Conservation (phyloP, 257 asterid species). For the Marsdenia floribunda region DNA sequence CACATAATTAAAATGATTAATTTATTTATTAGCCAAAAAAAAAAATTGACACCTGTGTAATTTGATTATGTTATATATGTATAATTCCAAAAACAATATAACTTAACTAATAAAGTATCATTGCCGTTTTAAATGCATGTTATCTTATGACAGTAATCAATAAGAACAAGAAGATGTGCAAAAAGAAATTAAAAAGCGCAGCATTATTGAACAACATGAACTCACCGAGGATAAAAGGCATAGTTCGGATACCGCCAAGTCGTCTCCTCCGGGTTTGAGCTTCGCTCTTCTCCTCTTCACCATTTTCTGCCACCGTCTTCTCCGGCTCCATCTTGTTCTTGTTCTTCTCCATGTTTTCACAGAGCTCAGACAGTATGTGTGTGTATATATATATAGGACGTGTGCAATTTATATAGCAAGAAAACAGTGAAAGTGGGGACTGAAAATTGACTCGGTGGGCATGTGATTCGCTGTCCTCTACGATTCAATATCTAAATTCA, state of each 20-base stretch:
- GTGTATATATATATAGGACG: background rate
- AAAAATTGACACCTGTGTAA: too few relatives aligned
- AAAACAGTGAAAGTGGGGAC: slow-evolving; percentile 26
- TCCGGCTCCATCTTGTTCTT: slow-evolving; percentile 24
- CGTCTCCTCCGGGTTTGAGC: slow-evolving; percentile 18
- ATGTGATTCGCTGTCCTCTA: slow-evolving; percentile 36
- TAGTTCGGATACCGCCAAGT: slow-evolving; percentile 69
- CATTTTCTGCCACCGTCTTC: slow-evolving; percentile 33
- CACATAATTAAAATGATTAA: too few relatives aligned
- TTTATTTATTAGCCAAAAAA: too few relatives aligned
- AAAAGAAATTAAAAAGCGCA: background rate
- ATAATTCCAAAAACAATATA: too few relatives aligned
- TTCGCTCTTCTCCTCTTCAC: slow-evolving; percentile 23
- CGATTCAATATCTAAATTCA: slow-evolving; percentile 1
- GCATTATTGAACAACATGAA: background rate
- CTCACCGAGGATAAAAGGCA: slow-evolving; percentile 83
- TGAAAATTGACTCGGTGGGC: slow-evolving; percentile 20
- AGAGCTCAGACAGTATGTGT: too few relatives aligned
- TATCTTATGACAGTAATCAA: background rate
- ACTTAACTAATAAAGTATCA: too few relatives aligned
- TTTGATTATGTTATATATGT: too few relatives aligned
- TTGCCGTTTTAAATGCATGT: too few relatives aligned
- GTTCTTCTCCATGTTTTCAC: background rate
- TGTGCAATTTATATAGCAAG: slow-evolving; percentile 6
- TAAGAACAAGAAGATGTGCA: too few relatives aligned